A percentile compares a stretch with the other conserved stretches of the same genome.
These are phyloP conservation scores for Gastrolobium villosum DNA, from an alignment of 306 rosid species.

Conservation along the genomic window DNA sequence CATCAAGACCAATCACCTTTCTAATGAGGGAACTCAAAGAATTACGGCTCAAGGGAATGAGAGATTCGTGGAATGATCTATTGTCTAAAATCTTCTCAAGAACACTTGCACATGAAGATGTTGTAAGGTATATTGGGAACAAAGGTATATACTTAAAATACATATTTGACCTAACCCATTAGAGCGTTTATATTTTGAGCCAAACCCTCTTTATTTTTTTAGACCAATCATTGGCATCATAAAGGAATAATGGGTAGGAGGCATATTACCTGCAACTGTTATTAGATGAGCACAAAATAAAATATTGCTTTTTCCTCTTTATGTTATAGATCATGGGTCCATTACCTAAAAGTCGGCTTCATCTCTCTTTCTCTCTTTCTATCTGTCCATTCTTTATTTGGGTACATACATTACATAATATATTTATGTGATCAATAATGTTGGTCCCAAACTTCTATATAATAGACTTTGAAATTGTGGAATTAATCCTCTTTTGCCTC, in stretches of 20 bases:
- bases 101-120: conserved; percentile 49
- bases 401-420: conserved; percentile 10
- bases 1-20: conserved; percentile 69
- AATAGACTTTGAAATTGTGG: conserved; percentile 36
- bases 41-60: conserved; percentile 56
- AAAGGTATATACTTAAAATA: conserved; percentile 48
- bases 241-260: conserved; percentile 77
- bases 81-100: conserved; percentile 36
- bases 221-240: conserved; percentile 68
- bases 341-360: conserved; percentile 52
- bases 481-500: conserved; percentile 12
- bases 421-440: conserved; percentile 60
- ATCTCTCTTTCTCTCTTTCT: conserved; percentile 44
- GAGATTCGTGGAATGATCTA: conserved; percentile 49
- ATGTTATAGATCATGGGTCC: conserved; percentile 59
- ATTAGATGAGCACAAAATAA: conserved; percentile 60
- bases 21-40: conserved; percentile 48
- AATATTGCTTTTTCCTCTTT: conserved; percentile 51
- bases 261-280: conserved; percentile 70
- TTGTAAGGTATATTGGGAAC: conserved; percentile 63
- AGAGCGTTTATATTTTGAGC: conserved; percentile 48
- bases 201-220: conserved; percentile 48
- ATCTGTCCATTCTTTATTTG: conserved; percentile 42
- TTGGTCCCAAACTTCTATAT: conserved; percentile 37
- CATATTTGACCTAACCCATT: conserved; percentile 67